Base-by-base conservation (phyloP, 1,284 basidiomycete genomes). In the Sporisorium exsertum region DNA sequence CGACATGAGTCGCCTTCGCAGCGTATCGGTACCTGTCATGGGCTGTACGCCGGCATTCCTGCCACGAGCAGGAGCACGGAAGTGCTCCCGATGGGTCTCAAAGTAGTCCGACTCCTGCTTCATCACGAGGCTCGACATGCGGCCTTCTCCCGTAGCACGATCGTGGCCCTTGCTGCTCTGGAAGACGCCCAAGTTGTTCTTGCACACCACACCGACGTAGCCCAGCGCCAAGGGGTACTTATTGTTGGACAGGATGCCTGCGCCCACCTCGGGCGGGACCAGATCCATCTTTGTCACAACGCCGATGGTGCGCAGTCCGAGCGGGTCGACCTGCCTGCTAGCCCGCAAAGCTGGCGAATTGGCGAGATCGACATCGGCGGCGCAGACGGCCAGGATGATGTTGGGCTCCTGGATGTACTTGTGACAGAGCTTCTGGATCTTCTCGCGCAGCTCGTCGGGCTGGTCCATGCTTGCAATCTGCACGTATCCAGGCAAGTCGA, bases 221-320 rank as follows among this genome's bases (percentile, higher is more conserved):
- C 97, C 97, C 0, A 99, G 89, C 78, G 97, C 94, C 1, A 99
- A 89, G n/a, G 97, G 96, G 84, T 99, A 99, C 64, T 94, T 90
- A 86, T 97, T 95, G 12, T 95, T 95, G 24, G 90, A 88, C 5
- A 99, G 87, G 69, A 99, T 95, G 22, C 86, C 81, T 0, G 92
- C 92, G 5, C 95, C 97, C 62, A 91, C 89, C 64, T 93, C 91
- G 0, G 95, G 90, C 32, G 92, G 88, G 16, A 99, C 94, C 22
- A 99, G 88, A 84, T 99, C 96, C 95, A 99, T 97, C 89, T 99
- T 99, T 47, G 97, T 99, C 50, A 99, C 90, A 7, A 99, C 97
- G 33, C 97, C 96, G 78, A 99, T 96, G 0, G 97, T 99, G 32
- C 96, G 91, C 66, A 95, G 88, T 8, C 97, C 96, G 7, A 98